phyloP scores from a whole-genome alignment of 441 rosid genomes.

The Croton setiger region DNA sequence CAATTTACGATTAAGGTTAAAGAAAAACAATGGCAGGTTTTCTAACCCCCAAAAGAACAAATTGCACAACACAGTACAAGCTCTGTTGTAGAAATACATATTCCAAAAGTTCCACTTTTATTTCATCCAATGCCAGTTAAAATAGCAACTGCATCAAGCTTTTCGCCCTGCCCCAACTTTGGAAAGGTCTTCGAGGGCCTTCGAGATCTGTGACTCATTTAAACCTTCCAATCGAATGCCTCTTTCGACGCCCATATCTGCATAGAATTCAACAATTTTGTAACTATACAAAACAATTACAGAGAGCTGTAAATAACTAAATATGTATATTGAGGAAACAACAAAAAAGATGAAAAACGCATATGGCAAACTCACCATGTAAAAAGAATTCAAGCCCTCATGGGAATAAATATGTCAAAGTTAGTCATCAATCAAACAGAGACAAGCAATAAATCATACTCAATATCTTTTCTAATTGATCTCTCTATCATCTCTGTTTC shows the following conservation, averaged over 20 bases:
- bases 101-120: slow-evolving; percentile 13
- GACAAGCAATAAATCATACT: no score
- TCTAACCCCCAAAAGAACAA: not conserved
- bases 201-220: slow-evolving; percentile 59
- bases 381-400: no score
- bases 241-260: slow-evolving; percentile 89
- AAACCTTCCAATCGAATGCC: slow-evolving; percentile 71
- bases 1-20: no score
- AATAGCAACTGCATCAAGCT: slow-evolving; percentile 27
- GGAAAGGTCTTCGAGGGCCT: slow-evolving; percentile 69
- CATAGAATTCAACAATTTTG: slow-evolving; percentile 5
- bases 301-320: not conserved
- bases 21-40: not conserved
- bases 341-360: no score
- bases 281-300: not conserved
- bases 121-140: slow-evolving; percentile 22
- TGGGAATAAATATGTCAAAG: no score
- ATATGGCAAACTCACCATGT: no score
- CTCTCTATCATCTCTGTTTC: no score
- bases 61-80: not conserved
- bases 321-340: not conserved
- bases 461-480: no score
- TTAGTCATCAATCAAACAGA: no score
- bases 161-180: slow-evolving; percentile 51
- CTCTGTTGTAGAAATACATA: not conserved